Conservation (phyloP, 371 early-diverging fungal species). For the Mortierella sp. region DNA sequence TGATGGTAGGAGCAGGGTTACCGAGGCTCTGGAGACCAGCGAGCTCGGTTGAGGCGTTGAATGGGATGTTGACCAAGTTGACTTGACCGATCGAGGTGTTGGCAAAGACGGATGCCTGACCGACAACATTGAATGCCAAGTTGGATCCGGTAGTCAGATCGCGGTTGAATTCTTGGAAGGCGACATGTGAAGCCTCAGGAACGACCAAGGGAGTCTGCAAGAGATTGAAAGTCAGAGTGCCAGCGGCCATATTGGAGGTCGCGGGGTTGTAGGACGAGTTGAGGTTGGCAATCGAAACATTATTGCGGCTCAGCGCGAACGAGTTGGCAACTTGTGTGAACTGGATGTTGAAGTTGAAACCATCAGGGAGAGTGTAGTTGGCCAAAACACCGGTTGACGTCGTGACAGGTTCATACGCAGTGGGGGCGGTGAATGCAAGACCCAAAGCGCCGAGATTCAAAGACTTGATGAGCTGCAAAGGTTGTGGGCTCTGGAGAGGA, state of each 20-base stretch:
- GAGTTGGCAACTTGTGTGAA: slow-evolving; percentile 67
- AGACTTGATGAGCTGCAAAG: slow-evolving; percentile 66
- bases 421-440: slow-evolving; percentile 60
- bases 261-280: slow-evolving; percentile 60
- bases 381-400: slow-evolving; percentile 66
- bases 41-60: slow-evolving; percentile 63
- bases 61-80: slow-evolving; percentile 62
- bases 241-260: slow-evolving; percentile 61
- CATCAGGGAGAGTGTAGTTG: slow-evolving; percentile 68
- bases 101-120: slow-evolving; percentile 62
- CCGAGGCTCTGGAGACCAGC: slow-evolving; percentile 67
- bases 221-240: slow-evolving; percentile 64
- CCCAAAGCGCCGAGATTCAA: slow-evolving; percentile 69
- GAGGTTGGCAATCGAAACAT: slow-evolving; percentile 61
- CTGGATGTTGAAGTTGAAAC: slow-evolving; percentile 65
- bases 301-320: slow-evolving; percentile 61
- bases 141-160: slow-evolving; percentile 59
- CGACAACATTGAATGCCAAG: slow-evolving; percentile 62
- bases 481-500: slow-evolving; percentile 59
- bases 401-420: slow-evolving; percentile 65
- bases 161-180: slow-evolving; percentile 64
- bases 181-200: slow-evolving; percentile 48
- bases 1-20: slow-evolving; percentile 62
- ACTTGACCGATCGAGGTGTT: slow-evolving; percentile 66
- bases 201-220: slow-evolving; percentile 57